Percentiles rank a stretch among this genome's conserved stretches.
These are phyloP conservation scores for Cicer judaicum DNA, from an alignment of 306 rosid species.

Conservation along the genomic window DNA sequence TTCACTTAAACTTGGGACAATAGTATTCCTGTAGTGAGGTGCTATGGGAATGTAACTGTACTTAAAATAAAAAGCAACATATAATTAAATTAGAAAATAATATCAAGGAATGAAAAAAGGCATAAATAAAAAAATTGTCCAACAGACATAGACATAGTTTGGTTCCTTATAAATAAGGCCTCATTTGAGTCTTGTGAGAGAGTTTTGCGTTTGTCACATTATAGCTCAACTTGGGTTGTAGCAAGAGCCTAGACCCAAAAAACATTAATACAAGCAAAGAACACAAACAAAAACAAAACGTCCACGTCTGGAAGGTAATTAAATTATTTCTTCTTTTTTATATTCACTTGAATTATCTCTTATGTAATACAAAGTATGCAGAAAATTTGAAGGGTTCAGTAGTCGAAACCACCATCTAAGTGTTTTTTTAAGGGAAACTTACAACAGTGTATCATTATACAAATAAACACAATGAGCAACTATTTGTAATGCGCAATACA, in stretches of 20 bases:
- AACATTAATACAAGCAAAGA: neutral
- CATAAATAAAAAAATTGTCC: no score
- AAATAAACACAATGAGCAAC: constrained; percentile 2
- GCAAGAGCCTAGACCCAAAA: neutral
- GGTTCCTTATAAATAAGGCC: no score
- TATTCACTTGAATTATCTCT: neutral
- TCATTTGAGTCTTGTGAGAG: no score
- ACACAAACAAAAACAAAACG: neutral
- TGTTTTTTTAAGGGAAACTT: neutral
- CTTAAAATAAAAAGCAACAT: no score
- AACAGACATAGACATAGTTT: no score
- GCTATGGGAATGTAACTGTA: no score
- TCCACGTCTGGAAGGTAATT: neutral
- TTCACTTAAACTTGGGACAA: no score
- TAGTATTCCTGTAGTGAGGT: no score
- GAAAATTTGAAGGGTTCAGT: neutral
- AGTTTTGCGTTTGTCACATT: neutral
- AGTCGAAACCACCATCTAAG: constrained; percentile 26
- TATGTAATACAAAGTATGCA: neutral
- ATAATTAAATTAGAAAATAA: no score
- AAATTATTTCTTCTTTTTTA: neutral
- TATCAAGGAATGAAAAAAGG: no score
- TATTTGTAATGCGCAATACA: constrained; percentile 6
- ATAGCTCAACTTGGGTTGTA: neutral
- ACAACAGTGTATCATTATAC: neutral